Conservation (phyloP, 2,329 filamentous ascomycete genomes). For the Beauveria caledonica region DNA sequence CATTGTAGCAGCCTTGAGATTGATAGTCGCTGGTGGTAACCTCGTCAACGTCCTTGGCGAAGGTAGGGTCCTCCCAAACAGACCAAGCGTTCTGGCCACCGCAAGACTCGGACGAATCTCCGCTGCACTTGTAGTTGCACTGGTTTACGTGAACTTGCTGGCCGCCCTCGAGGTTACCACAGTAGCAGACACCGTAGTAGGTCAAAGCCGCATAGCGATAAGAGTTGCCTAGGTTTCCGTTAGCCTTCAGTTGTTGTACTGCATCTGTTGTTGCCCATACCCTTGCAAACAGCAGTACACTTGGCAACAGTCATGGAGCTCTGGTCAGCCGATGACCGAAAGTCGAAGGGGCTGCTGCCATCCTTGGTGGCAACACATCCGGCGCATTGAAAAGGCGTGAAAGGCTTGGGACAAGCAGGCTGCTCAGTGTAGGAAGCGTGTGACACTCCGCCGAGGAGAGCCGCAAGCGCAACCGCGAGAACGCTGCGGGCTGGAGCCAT, state of each 20-base stretch:
- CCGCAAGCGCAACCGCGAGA: constrained; percentile 15
- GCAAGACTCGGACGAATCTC: constrained; percentile 36
- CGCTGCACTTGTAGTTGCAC: constrained; percentile 49
- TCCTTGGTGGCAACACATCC: constrained; percentile 38
- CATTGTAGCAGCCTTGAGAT: constrained; percentile 53
- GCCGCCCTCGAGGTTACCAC: constrained; percentile 41
- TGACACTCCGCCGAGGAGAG: constrained; percentile 19
- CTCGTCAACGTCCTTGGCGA: constrained; percentile 33
- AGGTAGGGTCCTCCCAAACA: constrained; percentile 41
- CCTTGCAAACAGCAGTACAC: constrained; percentile 42
- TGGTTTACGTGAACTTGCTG: constrained; percentile 43
- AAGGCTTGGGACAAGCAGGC: constrained; percentile 35
- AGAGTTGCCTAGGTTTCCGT: constrained; percentile 31
- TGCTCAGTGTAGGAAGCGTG: constrained; percentile 17
- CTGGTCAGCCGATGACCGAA: constrained; percentile 30
- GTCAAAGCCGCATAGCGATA: constrained; percentile 43
- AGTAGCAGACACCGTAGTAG: constrained; percentile 46
- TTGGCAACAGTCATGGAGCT: constrained; percentile 38
- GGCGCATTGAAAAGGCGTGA: constrained; percentile 38
- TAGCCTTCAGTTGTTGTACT: neutral
- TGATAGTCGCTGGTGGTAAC: constrained; percentile 44
- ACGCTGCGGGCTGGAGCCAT: constrained; percentile 9
- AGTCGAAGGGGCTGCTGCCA: constrained; percentile 28
- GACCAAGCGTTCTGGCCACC: constrained; percentile 40
- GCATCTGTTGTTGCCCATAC: constrained; percentile 18